These are phyloP conservation scores for Penicillium robsamsonii DNA, from an alignment of 495 filamentous ascomycete genomes.

Conservation along the genomic window DNA sequence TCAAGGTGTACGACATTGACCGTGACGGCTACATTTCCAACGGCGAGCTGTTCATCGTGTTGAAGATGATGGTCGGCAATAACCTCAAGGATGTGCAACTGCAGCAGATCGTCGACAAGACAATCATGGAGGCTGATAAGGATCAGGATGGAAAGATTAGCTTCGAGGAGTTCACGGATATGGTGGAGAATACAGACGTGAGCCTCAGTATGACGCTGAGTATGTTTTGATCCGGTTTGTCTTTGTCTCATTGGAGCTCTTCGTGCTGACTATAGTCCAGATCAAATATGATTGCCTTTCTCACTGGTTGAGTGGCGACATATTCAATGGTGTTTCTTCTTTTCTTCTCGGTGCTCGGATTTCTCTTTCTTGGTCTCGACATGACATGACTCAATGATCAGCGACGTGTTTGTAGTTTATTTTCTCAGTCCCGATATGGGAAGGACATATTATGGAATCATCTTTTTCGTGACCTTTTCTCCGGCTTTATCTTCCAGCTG, in stretches of 20 bases:
- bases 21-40: constrained; percentile 98
- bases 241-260: neutral
- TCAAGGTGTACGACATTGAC: constrained; percentile 99
- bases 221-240: constrained; percentile 43
- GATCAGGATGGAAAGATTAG: constrained; percentile 97
- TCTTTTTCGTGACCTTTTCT: neutral
- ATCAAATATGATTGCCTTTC: constrained; percentile 30
- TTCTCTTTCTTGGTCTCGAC: constrained; percentile 11
- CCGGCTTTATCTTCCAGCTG: neutral
- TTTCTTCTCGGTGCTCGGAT: constrained; percentile 1
- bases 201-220: constrained; percentile 98
- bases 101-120: constrained; percentile 96
- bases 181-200: constrained; percentile 98
- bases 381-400: constrained; percentile 36
- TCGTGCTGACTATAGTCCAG: constrained; percentile 29
- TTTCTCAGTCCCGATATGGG: constrained; percentile 10
- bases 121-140: constrained; percentile 98
- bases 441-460: constrained; percentile 7
- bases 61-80: constrained; percentile 99
- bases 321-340: constrained; percentile 6
- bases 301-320: constrained; percentile 8
- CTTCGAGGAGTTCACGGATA: constrained; percentile 97
- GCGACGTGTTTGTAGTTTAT: constrained; percentile 32
- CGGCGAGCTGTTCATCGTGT: constrained; percentile 96
- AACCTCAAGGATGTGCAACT: constrained; percentile 99